These are phyloP conservation scores for Paraleonurus japonicus DNA, from an alignment of 257 asterid genomes.

Conservation along the genomic window DNA sequence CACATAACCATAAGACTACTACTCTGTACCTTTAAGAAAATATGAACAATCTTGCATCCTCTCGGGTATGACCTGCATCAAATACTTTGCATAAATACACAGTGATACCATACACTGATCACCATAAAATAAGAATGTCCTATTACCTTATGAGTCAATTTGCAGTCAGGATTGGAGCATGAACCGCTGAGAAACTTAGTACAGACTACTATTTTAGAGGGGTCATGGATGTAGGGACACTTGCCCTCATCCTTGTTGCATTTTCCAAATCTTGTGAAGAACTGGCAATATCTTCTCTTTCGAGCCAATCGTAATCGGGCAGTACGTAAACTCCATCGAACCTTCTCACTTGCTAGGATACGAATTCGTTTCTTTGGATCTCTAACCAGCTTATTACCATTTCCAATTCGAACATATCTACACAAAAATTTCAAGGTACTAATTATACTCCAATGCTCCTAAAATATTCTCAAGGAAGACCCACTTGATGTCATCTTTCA, in stretches of 20 bases:
- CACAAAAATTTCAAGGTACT: conserved; percentile 28
- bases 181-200: conserved; percentile 81
- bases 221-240: conserved; percentile 82
- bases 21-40: conserved; percentile 72
- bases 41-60: conserved; percentile 98
- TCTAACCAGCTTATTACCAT: conserved; percentile 88
- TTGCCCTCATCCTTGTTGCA: conserved; percentile 90
- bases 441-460: conserved; percentile 3
- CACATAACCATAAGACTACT: conserved; percentile 14
- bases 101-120: background rate
- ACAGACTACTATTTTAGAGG: conserved; percentile 90
- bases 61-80: conserved; percentile 83
- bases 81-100: conserved; percentile 24
- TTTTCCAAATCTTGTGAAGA: conserved; percentile 87
- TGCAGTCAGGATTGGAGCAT: conserved; percentile 68
- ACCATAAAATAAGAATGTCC: conserved; percentile 21
- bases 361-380: conserved; percentile 93
- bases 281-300: conserved; percentile 85
- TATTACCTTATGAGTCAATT: conserved; percentile 91
- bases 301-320: conserved; percentile 85
- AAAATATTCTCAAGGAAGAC: conserved; percentile 12
- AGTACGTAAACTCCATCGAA: conserved; percentile 95
- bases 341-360: conserved; percentile 80
- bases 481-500: background rate
- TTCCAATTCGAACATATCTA: conserved; percentile 88